Percentiles rank a stretch among this genome's conserved stretches.
Conservation (phyloP, 352 stramenopile species). For the Globisporangium lucens region DNA sequence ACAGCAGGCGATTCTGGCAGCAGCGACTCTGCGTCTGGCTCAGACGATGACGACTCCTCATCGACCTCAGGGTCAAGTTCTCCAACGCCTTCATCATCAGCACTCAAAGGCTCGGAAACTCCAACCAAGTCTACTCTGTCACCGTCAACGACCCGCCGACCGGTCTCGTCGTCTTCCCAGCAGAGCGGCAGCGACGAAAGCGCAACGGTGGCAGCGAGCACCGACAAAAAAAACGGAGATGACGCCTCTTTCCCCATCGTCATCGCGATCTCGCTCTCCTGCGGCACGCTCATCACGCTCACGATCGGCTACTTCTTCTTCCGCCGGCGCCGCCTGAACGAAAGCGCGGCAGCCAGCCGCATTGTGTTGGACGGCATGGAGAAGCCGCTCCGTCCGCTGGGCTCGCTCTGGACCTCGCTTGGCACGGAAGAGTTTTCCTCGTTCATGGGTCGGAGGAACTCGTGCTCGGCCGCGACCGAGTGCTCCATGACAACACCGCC, state of each 20-base stretch:
- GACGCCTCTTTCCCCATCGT: slow-evolving; percentile 1
- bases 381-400: slow-evolving; percentile 8
- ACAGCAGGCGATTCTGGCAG: neutral
- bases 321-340: slow-evolving; percentile 6
- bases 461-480: neutral
- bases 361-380: slow-evolving; percentile 7
- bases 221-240: neutral
- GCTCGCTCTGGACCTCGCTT: slow-evolving; percentile 12
- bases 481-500: slow-evolving; percentile 12
- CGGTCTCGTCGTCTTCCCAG: neutral
- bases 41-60: neutral
- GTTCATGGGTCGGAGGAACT: slow-evolving; percentile 3
- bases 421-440: slow-evolving; percentile 4
- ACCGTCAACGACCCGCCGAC: slow-evolving; percentile 4
- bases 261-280: slow-evolving; percentile 19
- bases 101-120: neutral
- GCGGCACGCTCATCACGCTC: slow-evolving; percentile 8
- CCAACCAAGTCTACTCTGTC: neutral
- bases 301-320: slow-evolving; percentile 14
- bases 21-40: neutral
- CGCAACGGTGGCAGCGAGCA: slow-evolving; percentile 2
- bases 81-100: neutral
- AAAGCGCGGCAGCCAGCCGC: slow-evolving; percentile 1
- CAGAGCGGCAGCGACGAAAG: slow-evolving; percentile 11
- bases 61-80: neutral